A percentile compares a stretch with the other conserved stretches of the same genome.
Evolutionary conservation across 2,329 filamentous ascomycete species (phyloP).

Genomic region (Mollisia scopiformis): DNA sequence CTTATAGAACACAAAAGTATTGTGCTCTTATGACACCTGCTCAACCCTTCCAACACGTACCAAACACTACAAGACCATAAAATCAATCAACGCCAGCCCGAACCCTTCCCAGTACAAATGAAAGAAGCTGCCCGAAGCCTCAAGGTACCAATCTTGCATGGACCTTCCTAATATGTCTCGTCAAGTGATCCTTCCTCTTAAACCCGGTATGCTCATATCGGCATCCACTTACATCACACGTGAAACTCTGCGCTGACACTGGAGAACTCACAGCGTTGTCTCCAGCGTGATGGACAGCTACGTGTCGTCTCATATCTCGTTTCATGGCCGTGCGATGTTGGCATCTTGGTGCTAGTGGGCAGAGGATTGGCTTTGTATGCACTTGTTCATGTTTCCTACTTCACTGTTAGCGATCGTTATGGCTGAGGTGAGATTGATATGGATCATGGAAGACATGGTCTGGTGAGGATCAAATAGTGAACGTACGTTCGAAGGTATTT

Average conservation of each 20-base stretch:
- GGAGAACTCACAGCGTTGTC: not conserved
- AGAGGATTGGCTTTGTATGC: not conserved
- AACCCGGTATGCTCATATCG: not conserved
- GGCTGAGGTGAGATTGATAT: not conserved
- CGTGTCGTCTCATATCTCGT: not conserved
- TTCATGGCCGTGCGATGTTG: not conserved
- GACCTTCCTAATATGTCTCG: not conserved
- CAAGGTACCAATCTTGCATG: not conserved
- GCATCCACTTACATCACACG: not conserved
- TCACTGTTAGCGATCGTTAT: not conserved
- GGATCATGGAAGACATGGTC: no score
- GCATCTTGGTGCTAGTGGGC: not conserved
- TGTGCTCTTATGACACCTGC: no score
- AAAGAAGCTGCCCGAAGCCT: not conserved
- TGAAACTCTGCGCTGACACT: not conserved
- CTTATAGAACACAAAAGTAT: no score
- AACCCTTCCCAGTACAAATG: not conserved
- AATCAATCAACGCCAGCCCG: not conserved
- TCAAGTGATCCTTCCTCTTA: not conserved
- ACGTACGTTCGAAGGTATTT: not conserved
- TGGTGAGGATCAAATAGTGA: no score
- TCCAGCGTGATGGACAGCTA: not conserved
- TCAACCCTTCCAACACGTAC: no score
- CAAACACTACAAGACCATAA: no score
- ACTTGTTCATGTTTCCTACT: not conserved